Evolutionary conservation across 139 green algal genomes (phyloP).

Genomic region (Pleodorina starrii): DNA sequence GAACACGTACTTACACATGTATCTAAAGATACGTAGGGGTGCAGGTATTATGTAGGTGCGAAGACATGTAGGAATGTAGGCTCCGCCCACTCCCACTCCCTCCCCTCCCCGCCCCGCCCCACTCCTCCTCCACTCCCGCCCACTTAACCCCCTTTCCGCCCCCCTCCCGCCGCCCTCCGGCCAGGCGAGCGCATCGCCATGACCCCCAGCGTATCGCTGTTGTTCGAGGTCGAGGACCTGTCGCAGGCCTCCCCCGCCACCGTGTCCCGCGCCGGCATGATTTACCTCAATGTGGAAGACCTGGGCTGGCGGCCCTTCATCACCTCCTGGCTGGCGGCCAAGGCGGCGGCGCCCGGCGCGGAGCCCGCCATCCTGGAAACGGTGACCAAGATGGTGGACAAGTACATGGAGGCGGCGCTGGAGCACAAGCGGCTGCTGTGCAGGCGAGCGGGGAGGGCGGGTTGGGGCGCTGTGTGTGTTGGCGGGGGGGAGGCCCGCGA

Average conservation of each 20-base stretch:
- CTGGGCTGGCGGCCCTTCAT: slow-evolving; percentile 85
- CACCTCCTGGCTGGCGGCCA: slow-evolving; percentile 76
- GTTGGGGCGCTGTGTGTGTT: no score
- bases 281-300: slow-evolving; percentile 90
- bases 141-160: no score
- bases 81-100: no score
- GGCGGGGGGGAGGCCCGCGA: neutral
- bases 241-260: slow-evolving; percentile 82
- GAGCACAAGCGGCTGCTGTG: slow-evolving; percentile 82
- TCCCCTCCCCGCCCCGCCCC: neutral
- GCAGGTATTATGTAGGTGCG: no score
- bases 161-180: no score
- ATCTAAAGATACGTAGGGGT: no score
- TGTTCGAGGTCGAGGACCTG: slow-evolving; percentile 91
- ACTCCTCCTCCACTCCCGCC: neutral
- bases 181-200: slow-evolving; percentile 87
- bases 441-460: slow-evolving; percentile 23
- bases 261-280: slow-evolving; percentile 83
- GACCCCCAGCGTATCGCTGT: slow-evolving; percentile 77
- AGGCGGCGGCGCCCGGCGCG: slow-evolving; percentile 32
- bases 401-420: slow-evolving; percentile 80
- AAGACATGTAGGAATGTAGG: no score
- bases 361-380: slow-evolving; percentile 62
- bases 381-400: slow-evolving; percentile 76
- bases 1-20: no score